These are phyloP conservation scores for Triadica sebifera DNA, from an alignment of 345 rosid species.

Conservation along the genomic window DNA sequence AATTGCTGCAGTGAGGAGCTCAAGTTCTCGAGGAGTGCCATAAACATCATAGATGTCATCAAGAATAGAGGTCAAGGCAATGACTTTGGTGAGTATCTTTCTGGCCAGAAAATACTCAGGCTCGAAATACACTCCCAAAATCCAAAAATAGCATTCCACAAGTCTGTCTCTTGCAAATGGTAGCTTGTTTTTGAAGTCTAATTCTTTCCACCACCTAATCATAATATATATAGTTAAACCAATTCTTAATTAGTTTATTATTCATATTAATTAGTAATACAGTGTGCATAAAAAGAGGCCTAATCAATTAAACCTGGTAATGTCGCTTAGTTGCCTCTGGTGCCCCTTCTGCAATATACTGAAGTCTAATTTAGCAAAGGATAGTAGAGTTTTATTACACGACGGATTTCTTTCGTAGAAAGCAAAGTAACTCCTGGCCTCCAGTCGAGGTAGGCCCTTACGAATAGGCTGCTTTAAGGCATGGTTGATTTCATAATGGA, in stretches of 20 bases:
- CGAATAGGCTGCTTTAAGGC: neutral
- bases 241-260: no score
- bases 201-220: slow-evolving; percentile 42
- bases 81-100: slow-evolving; percentile 24
- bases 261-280: no score
- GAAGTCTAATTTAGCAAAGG: slow-evolving; percentile 42
- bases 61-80: slow-evolving; percentile 17
- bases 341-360: slow-evolving; percentile 25
- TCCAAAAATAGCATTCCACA: slow-evolving; percentile 43
- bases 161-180: slow-evolving; percentile 39
- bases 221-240: neutral
- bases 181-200: slow-evolving; percentile 26
- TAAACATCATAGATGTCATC: slow-evolving; percentile 47
- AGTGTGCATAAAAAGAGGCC: no score
- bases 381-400: slow-evolving; percentile 14
- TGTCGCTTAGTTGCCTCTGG: slow-evolving; percentile 21
- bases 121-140: slow-evolving; percentile 26
- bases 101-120: slow-evolving; percentile 31
- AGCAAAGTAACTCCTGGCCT: slow-evolving; percentile 25
- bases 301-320: neutral
- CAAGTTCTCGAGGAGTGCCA: slow-evolving; percentile 47
- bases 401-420: slow-evolving; percentile 15
- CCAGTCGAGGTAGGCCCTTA: slow-evolving; percentile 16
- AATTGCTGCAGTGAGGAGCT: slow-evolving; percentile 31
- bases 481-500: neutral